Conservation (phyloP, 176 grass and related monocot genomes). For the Aegilops longissima region DNA sequence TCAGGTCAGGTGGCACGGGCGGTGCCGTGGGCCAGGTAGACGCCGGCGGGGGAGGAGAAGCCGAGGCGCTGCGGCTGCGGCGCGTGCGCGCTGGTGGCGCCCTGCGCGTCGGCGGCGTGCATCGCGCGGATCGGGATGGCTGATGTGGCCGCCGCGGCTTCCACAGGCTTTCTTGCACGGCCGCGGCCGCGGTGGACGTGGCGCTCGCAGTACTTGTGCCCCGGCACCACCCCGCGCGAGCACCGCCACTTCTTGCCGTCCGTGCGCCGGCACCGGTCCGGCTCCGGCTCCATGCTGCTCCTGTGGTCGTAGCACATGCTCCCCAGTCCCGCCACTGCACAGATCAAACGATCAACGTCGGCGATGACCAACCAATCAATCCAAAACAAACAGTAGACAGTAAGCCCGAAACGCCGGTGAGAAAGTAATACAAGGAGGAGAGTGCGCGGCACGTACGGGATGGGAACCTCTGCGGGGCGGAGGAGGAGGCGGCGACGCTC, state of each 20-base stretch:
- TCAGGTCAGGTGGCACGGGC: background rate
- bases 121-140: background rate
- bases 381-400: background rate
- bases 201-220: constrained; percentile 79
- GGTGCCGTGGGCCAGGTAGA: constrained; percentile 30
- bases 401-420: background rate
- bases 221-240: constrained; percentile 57
- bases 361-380: background rate
- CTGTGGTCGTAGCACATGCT: constrained; percentile 66
- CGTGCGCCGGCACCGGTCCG: constrained; percentile 61
- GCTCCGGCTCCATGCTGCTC: constrained; percentile 80
- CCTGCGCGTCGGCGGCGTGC: constrained; percentile 18
- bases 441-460: constrained; percentile 30
- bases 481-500: constrained; percentile 62
- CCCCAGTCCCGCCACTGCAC: constrained; percentile 55
- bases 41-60: constrained; percentile 50
- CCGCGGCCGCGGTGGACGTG: constrained; percentile 73
- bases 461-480: constrained; percentile 47
- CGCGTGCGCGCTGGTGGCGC: background rate
- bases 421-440: background rate
- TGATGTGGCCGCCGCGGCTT: constrained; percentile 18
- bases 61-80: constrained; percentile 25
- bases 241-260: constrained; percentile 86
- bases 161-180: constrained; percentile 88
- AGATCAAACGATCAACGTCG: background rate